phyloP scores from a whole-genome alignment of 1,284 basidiomycete species.

The Marasmius tenuissimus region DNA sequence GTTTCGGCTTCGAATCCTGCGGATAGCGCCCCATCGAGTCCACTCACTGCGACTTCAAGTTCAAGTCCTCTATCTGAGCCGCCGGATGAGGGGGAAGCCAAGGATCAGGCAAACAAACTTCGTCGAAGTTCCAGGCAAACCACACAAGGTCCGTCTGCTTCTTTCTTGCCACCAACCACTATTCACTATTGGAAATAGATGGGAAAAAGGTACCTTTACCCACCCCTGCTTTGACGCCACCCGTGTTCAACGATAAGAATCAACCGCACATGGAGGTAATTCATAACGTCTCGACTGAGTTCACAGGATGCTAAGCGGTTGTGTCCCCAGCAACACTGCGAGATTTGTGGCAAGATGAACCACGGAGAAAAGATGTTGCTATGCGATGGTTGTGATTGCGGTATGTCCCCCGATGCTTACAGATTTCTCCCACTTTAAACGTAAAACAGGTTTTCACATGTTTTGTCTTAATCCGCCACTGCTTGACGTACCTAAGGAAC shows the following conservation, averaged over 20 bases:
- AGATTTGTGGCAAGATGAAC: conserved; percentile 89
- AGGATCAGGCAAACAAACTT: conserved; percentile 37
- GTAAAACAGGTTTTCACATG: conserved; percentile 85
- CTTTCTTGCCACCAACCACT: no score
- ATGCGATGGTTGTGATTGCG: conserved; percentile 96
- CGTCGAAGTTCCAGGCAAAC: conserved; percentile 45
- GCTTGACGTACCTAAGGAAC: conserved; percentile 80
- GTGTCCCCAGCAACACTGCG: conserved; percentile 69
- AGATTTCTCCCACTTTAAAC: conserved; percentile 16
- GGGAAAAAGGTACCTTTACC: not conserved
- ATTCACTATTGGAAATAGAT: no score
- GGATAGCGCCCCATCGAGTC: conserved; percentile 65
- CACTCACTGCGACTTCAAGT: conserved; percentile 70
- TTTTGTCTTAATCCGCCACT: conserved; percentile 95
- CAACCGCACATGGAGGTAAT: conserved; percentile 52
- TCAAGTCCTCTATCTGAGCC: conserved; percentile 80
- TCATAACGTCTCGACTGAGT: not conserved
- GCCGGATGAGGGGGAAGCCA: conserved; percentile 68
- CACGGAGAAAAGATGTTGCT: conserved; percentile 89
- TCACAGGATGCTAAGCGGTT: not conserved
- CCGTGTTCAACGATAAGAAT: conserved; percentile 47
- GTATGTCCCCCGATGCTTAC: conserved; percentile 43
- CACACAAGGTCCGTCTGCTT: conserved; percentile 35
- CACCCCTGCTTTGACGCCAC: conserved; percentile 28
- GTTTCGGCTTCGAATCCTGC: conserved; percentile 32